These are phyloP conservation scores for Colletotrichum theobromicola DNA, from an alignment of 2,329 filamentous ascomycete genomes.

Conservation along the genomic window DNA sequence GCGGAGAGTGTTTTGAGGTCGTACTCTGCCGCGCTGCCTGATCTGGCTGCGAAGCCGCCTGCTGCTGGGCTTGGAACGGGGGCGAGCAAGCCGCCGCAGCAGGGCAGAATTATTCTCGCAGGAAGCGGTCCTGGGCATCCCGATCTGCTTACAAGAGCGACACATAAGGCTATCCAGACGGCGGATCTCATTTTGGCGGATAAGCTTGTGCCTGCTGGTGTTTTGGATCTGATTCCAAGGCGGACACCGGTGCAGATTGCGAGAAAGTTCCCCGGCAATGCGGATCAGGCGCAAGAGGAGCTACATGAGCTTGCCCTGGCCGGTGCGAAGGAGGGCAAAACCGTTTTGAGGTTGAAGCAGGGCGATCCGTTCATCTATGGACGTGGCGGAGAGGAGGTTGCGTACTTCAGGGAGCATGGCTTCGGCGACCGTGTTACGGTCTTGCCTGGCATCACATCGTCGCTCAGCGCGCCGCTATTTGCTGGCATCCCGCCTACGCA, in stretches of 20 bases:
- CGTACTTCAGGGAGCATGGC: constrained; percentile 78
- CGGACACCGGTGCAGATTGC: constrained; percentile 90
- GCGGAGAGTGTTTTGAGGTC: constrained; percentile 77
- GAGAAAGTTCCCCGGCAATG: constrained; percentile 96
- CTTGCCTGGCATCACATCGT: constrained; percentile 88
- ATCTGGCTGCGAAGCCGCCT: not conserved
- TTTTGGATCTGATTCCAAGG: constrained; percentile 88
- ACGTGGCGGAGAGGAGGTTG: constrained; percentile 89
- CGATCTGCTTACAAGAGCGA: constrained; percentile 84
- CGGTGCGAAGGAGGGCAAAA: constrained; percentile 69
- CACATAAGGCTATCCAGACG: constrained; percentile 74
- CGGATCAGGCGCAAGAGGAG: constrained; percentile 91
- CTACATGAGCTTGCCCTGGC: constrained; percentile 79
- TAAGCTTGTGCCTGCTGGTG: constrained; percentile 83
- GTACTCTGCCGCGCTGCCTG: constrained; percentile 52
- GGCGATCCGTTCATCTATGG: constrained; percentile 97
- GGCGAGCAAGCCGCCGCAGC: constrained; percentile 23
- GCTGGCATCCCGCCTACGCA: constrained; percentile 89
- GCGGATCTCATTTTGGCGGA: constrained; percentile 85
- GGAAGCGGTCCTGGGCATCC: constrained; percentile 94
- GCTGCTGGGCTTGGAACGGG: not conserved
- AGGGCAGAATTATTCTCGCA: constrained; percentile 82
- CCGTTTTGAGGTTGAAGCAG: constrained; percentile 90
- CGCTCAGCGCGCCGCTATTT: constrained; percentile 86
- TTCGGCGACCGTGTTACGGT: constrained; percentile 70